Evolutionary conservation across 148 eudicot genomes (phyloP), one percentile per base, ranked within the genome.

Genomic region (Silene conica): DNA sequence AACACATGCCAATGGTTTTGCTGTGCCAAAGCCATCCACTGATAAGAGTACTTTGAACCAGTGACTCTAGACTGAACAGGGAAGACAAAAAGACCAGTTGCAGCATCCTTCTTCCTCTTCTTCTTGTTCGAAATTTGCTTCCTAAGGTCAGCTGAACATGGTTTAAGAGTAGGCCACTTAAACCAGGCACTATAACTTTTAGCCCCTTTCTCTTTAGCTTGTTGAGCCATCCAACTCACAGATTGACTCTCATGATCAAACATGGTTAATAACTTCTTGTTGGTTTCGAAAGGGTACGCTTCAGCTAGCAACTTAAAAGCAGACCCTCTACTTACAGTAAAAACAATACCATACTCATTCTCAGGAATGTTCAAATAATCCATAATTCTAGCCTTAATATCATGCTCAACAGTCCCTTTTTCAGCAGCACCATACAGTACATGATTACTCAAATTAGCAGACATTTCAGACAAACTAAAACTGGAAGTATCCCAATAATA

Each of bases 201-300:
- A 1, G 99, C 99, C n/a, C 99, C 99, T 81, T 95, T 95, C 73
- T 85, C 87, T 67, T 82, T 87, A 2, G 99, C 99, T 72, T 83
- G 85, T 78, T 92, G 97, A 63, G 85, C 92, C 99, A 95, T 92
- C 99, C 96, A 90, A 71, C 87, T 90, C 71, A 95, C 89, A 18
- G 98, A 94, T 63, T 94, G 98, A 81, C 98, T 94, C 84, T 94
- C 99, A 28, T 96, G 99, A 77, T 96, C 99, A 71, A 96, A 96
- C 99, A 96, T 96, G 41, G 99, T 92, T 54, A 96, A 83, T 79
- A 96, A 69, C 70, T 85, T 89, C 84, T 92, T 96, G 80, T 96
- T 92, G n/a, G 92, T 87, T 11, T 92, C 92, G 25, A 96, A 96
- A 80, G 99, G 99, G 82, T 96, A 96, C 0, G 96, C 85, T 67